Conservation (phyloP, 176 grass and related monocot genomes). For the Musa schizocarpa region DNA sequence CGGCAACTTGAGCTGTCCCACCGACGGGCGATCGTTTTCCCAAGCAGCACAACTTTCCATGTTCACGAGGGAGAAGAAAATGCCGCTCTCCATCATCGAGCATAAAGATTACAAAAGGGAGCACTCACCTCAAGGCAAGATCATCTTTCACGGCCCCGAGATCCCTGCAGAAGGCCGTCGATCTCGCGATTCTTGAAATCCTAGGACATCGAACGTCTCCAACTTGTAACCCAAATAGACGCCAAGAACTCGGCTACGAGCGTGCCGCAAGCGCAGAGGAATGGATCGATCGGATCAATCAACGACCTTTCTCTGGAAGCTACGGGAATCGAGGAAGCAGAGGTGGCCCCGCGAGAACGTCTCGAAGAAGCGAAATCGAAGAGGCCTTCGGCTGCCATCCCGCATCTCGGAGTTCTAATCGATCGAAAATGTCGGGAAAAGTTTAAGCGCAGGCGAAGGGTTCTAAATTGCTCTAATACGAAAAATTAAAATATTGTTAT, state of each 20-base stretch:
- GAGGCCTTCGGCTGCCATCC: no score
- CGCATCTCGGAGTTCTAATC: no score
- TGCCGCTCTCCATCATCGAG: slow-evolving; percentile 29
- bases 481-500: no score
- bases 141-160: neutral
- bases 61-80: slow-evolving; percentile 1
- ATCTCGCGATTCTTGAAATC: neutral
- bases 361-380: neutral
- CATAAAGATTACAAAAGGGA: slow-evolving; percentile 42
- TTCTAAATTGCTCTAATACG: no score
- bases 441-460: neutral
- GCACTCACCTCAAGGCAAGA: slow-evolving; percentile 22
- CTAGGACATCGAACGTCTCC: neutral
- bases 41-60: slow-evolving; percentile 16
- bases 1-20: slow-evolving; percentile 41
- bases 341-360: no score
- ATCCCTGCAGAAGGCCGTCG: neutral
- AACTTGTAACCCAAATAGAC: neutral
- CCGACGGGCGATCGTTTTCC: slow-evolving; percentile 17
- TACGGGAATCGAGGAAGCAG: neutral
- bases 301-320: neutral
- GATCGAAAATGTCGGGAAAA: neutral
- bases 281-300: neutral
- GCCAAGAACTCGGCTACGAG: neutral
- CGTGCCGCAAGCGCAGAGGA: neutral